Evolutionary conservation across 352 stramenopile species (phyloP).

Genomic region (Thalassiosira hispida): DNA sequence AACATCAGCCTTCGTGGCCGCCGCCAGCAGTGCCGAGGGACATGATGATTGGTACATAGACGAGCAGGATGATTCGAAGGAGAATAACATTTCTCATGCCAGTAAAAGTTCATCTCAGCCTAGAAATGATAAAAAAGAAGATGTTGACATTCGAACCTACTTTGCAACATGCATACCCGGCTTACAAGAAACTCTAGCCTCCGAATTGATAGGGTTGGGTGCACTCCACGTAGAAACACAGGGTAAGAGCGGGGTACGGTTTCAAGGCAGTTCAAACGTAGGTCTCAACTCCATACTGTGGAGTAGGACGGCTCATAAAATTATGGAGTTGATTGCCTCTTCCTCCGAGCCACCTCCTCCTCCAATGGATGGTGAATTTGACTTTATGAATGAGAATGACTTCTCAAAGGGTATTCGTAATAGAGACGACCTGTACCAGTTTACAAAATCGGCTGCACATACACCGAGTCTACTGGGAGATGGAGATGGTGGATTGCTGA

Average conservation of each 20-base stretch:
- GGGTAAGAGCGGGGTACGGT: conserved; percentile 36
- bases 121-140: background rate
- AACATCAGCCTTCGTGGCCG: background rate
- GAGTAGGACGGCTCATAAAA: conserved; percentile 80
- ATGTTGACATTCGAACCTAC: conserved; percentile 44
- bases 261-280: conserved; percentile 41
- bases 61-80: background rate
- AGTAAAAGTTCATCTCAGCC: background rate
- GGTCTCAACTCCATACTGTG: conserved; percentile 76
- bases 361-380: too few relatives aligned
- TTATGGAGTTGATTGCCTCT: conserved; percentile 76
- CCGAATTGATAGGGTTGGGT: conserved; percentile 63
- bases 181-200: conserved; percentile 57
- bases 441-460: conserved; percentile 60
- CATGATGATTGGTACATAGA: conserved; percentile 35
- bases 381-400: conserved; percentile 1
- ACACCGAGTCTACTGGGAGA: conserved; percentile 77
- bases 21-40: conserved; percentile 2
- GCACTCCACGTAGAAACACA: conserved; percentile 41
- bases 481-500: conserved; percentile 67
- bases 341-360: background rate
- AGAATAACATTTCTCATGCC: conserved; percentile 1
- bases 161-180: conserved; percentile 81
- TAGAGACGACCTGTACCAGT: conserved; percentile 72
- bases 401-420: conserved; percentile 41